These are phyloP conservation scores for Cyberlindnera meyerae DNA, from an alignment of 805 yeast genomes.

Conservation along the genomic window DNA sequence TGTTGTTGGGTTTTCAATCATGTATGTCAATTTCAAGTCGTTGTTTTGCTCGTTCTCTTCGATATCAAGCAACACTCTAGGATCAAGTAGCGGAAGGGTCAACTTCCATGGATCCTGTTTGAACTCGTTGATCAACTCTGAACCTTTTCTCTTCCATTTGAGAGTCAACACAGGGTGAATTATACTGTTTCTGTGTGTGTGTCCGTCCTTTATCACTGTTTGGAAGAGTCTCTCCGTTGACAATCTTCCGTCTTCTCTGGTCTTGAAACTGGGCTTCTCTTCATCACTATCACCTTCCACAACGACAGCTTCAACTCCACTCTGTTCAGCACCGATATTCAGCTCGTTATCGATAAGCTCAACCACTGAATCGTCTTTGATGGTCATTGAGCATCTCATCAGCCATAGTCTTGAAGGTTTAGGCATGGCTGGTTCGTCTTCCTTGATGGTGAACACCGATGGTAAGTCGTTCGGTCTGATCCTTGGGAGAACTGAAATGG, in stretches of 20 bases:
- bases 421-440: constrained; percentile 21
- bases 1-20: constrained; percentile 72
- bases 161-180: constrained; percentile 26
- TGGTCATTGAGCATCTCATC: constrained; percentile 28
- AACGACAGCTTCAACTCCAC: constrained; percentile 32
- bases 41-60: constrained; percentile 19
- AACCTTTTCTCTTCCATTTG: constrained; percentile 32
- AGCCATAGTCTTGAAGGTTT: constrained; percentile 35
- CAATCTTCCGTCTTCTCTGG: too few species aligned
- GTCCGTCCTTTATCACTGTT: constrained; percentile 23
- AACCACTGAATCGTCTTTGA: constrained; percentile 20
- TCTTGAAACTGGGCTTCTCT: too few species aligned
- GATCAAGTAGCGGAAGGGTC: constrained; percentile 60
- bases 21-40: constrained; percentile 37
- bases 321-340: constrained; percentile 28
- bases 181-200: constrained; percentile 35
- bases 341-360: constrained; percentile 32
- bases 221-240: too few species aligned
- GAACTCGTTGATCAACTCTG: constrained; percentile 27
- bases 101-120: constrained; percentile 43
- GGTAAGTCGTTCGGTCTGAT: constrained; percentile 27
- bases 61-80: constrained; percentile 52
- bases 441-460: constrained; percentile 19
- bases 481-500: constrained; percentile 30
- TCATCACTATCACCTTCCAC: too few species aligned